phyloP scores from a whole-genome alignment of 345 rosid genomes.

The thale cress (Arabidopsis thaliana) region DNA sequence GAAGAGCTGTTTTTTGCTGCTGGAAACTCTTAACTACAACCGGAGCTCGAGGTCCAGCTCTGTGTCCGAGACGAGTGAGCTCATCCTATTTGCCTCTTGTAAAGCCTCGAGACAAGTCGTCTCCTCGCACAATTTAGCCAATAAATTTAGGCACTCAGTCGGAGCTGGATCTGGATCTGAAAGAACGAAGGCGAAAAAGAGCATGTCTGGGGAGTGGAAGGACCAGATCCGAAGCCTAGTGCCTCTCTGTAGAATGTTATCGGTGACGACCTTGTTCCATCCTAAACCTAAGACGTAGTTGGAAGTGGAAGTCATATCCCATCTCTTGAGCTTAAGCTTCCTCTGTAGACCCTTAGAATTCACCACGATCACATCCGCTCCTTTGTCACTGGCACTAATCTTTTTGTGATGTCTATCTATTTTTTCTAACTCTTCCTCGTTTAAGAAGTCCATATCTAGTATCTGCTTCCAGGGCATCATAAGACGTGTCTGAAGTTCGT shows the following conservation, averaged over 20 bases:
- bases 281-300: conserved; percentile 1
- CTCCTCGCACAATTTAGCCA: not conserved
- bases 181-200: conserved; percentile 11
- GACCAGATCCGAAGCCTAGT: conserved; percentile 4
- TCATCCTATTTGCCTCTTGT: not conserved
- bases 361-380: conserved; percentile 21
- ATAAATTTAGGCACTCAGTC: not conserved
- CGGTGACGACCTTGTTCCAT: not conserved
- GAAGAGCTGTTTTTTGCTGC: not conserved
- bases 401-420: not conserved
- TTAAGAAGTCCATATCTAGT: not conserved
- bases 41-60: not conserved
- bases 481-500: not conserved
- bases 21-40: not conserved
- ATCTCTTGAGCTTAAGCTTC: conserved; percentile 25
- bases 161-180: not conserved
- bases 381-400: not conserved
- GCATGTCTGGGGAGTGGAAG: conserved; percentile 5
- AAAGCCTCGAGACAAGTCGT: not conserved
- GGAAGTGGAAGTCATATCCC: not conserved
- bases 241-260: not conserved
- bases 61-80: not conserved
- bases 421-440: not conserved
- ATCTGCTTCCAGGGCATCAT: not conserved
- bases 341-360: not conserved